Percentiles rank a stretch among this genome's conserved stretches.
phyloP scores from a whole-genome alignment of 768 basidiomycete species.

The Mycena amicta region DNA sequence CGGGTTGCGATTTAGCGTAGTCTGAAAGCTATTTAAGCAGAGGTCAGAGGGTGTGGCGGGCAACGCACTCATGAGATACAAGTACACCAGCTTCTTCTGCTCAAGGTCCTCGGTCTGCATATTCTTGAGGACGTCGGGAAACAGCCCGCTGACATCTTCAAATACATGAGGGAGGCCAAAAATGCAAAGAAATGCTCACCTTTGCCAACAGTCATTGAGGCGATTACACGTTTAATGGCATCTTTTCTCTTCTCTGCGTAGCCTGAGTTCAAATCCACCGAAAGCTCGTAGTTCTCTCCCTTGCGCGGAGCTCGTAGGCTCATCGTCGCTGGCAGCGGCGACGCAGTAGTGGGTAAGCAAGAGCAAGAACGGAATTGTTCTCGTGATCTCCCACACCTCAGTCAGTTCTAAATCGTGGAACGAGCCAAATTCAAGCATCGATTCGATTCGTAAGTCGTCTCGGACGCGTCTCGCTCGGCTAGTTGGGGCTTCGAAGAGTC shows the following conservation, averaged over 20 bases:
- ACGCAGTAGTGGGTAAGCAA: too few species aligned
- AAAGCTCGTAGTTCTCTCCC: constrained; percentile 81
- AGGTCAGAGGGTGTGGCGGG: background rate
- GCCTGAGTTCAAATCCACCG: constrained; percentile 95
- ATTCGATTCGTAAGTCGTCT: too few species aligned
- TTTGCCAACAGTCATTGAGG: constrained; percentile 99
- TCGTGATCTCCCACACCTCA: background rate
- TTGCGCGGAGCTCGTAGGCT: constrained; percentile 57
- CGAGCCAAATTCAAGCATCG: too few species aligned
- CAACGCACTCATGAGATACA: constrained; percentile 82
- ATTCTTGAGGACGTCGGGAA: constrained; percentile 98
- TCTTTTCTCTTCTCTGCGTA: constrained; percentile 95
- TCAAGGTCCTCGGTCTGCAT: constrained; percentile 99
- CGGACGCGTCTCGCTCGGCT: too few species aligned
- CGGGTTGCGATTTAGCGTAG: constrained; percentile 98
- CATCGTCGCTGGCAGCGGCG: background rate
- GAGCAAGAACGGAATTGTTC: background rate
- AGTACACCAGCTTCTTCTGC: constrained; percentile 99
- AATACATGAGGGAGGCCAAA: constrained; percentile 9
- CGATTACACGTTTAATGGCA: constrained; percentile 97
- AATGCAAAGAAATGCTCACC: constrained; percentile 45
- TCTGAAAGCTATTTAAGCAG: constrained; percentile 32
- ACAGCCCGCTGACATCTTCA: constrained; percentile 87
- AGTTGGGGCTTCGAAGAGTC: too few species aligned
- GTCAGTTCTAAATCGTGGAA: too few species aligned